Base-by-base conservation (phyloP, 1,284 basidiomycete species). In the Rhodotorula sp. region DNA sequence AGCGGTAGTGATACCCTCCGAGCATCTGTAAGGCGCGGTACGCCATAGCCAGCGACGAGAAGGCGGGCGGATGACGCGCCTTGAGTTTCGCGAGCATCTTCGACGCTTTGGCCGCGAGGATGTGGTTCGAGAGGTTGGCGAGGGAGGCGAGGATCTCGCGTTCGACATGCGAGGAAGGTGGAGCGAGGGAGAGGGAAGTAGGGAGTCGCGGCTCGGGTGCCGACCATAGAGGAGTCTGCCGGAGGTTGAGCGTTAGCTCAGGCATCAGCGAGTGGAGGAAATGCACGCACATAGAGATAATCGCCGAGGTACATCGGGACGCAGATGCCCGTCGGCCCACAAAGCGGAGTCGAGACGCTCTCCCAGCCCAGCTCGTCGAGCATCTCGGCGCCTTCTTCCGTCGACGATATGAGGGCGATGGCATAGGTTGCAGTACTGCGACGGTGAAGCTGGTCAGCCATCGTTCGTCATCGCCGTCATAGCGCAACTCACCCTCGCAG, bases 341-440 rank as follows among this genome's bases (percentile, higher is more conserved):
- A 93, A n/a, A 96, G 81, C 0, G 94, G 90, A 2, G 91, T 68
- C 68, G 73, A 66, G 65, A 76, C 68, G 13, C 92, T 88, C 72
- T 94, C 89, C 96, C 96, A 99, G 17, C 89, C 87, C 76, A 89
- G 91, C 78, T 96, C 94, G 66, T 92, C 89, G 48, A 99, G 82
- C 78, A 94, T 84, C 84, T 96, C 86, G 71, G 88, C 86, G 2
- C 91, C 91, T 78, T 87, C 85, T 22, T 84, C 82, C 0, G 90
- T 91, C 1, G 86, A 87, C 1, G 90, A 88, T 62, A 92, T 85
- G 49, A 92, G 83, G 0, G 94, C 94, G 13, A 99, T 84, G 8
- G 95, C 91, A 77, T 94, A 98, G 83, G 95, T 99, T 78, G 93
- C 96, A 3, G 96, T 98, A 9, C 94, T 95, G 74, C 11, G 20